Conservation (phyloP, 2,329 filamentous ascomycete genomes). For the Pestalotiopsis sp. region DNA sequence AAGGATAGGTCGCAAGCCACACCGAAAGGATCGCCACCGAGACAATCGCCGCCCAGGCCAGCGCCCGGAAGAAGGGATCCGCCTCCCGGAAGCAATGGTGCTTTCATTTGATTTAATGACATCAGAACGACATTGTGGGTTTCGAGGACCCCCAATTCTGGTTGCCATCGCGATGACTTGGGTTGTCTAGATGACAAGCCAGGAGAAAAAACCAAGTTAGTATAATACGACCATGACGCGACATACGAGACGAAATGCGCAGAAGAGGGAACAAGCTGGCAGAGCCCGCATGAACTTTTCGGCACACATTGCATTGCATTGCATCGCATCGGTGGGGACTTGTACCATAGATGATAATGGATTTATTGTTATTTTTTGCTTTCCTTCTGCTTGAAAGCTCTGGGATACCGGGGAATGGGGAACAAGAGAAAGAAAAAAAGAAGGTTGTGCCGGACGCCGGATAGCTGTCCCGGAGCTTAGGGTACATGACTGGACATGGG, state of each 20-base stretch:
- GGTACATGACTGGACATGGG: neutral
- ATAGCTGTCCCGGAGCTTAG: neutral
- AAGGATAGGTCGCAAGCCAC: slow-evolving; percentile 26
- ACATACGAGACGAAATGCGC: slow-evolving; percentile 3
- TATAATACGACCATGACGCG: slow-evolving; percentile 1
- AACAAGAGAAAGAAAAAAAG: neutral
- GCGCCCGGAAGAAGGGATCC: slow-evolving; percentile 12
- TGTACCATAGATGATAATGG: neutral
- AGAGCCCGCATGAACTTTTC: neutral
- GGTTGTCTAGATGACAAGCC: neutral
- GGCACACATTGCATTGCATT: neutral
- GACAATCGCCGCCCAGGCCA: slow-evolving; percentile 20
- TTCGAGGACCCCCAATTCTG: neutral
- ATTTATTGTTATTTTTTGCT: neutral
- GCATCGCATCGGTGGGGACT: neutral
- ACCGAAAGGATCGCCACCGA: slow-evolving; percentile 23
- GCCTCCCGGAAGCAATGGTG: slow-evolving; percentile 18
- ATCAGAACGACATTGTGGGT: neutral
- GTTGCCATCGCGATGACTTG: neutral
- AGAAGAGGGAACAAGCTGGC: neutral
- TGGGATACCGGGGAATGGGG: neutral
- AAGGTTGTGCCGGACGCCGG: neutral
- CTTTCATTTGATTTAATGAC: slow-evolving; percentile 11
- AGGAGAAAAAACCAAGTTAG: neutral
- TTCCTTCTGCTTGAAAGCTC: neutral